A percentile compares a stretch with the other conserved stretches of the same genome.
Evolutionary conservation across 31 red algal genomes (phyloP).

Genomic region (Odonthalia washingtoniensis): DNA sequence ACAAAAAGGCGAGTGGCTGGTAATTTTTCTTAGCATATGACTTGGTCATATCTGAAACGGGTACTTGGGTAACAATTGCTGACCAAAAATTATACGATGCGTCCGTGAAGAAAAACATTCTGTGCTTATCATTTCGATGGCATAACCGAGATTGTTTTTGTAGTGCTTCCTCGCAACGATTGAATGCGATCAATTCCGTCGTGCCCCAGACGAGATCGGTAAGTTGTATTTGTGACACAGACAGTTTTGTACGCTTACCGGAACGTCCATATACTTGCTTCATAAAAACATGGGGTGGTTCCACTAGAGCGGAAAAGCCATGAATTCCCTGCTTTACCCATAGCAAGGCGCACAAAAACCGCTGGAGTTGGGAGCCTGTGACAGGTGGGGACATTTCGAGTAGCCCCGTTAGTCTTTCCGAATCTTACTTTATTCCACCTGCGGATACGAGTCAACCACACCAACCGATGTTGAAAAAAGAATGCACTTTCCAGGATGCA

Average conservation of each 20-base stretch:
- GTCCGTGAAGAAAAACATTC: neutral
- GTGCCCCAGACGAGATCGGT: neutral
- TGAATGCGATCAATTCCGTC: neutral
- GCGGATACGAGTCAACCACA: conserved; percentile 31
- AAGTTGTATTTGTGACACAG: neutral
- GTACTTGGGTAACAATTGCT: neutral
- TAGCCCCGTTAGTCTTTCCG: neutral
- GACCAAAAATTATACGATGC: neutral
- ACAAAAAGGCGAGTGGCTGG: too few relatives aligned
- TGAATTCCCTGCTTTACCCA: neutral
- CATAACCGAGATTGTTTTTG: neutral
- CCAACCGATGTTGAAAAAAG: neutral
- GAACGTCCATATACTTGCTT: neutral
- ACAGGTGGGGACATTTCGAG: neutral
- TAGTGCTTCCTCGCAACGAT: neutral
- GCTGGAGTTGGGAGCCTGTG: neutral
- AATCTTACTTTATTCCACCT: conserved; percentile 1
- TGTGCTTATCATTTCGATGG: neutral
- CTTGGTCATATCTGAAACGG: too few relatives aligned
- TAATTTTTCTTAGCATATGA: too few relatives aligned
- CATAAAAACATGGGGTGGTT: neutral
- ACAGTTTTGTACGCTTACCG: neutral
- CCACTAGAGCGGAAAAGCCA: neutral
- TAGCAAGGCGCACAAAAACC: neutral
- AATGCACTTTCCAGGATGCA: conserved; percentile 19